Evolutionary conservation across 768 basidiomycete species (phyloP).

Genomic region (Leucocoprinus leucothites): DNA sequence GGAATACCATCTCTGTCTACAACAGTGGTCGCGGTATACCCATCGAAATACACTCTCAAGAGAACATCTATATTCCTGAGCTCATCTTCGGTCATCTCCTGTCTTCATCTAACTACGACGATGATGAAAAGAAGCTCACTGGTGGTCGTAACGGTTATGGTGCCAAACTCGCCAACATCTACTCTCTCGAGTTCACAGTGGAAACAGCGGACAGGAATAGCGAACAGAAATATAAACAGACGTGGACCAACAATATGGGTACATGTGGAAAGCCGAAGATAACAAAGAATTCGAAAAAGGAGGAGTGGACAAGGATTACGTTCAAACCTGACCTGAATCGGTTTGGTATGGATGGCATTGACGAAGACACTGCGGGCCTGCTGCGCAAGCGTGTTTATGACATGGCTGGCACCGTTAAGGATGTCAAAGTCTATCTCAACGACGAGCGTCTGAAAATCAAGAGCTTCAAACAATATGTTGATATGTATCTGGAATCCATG

Average conservation of each 20-base stretch:
- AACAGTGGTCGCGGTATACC: constrained; percentile 98
- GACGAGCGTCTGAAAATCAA: constrained; percentile 90
- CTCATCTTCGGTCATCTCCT: constrained; percentile 95
- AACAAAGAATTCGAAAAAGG: constrained; percentile 81
- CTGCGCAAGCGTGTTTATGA: constrained; percentile 95
- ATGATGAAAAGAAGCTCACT: constrained; percentile 97
- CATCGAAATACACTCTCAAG: constrained; percentile 89
- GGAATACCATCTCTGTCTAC: constrained; percentile 84
- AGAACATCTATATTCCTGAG: constrained; percentile 95
- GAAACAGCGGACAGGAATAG: constrained; percentile 92
- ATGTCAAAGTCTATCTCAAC: constrained; percentile 91
- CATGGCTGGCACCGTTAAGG: constrained; percentile 92
- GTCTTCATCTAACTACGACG: constrained; percentile 96
- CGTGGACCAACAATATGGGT: constrained; percentile 92
- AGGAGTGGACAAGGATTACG: constrained; percentile 90
- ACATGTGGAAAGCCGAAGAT: constrained; percentile 89
- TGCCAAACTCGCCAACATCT: constrained; percentile 97
- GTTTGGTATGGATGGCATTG: constrained; percentile 90
- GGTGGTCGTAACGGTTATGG: constrained; percentile 99
- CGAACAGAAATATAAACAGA: constrained; percentile 90
- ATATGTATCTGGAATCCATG: constrained; percentile 83
- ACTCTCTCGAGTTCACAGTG: constrained; percentile 92
- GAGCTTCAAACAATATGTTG: constrained; percentile 96
- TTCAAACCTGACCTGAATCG: constrained; percentile 90
- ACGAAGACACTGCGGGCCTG: constrained; percentile 86